Evolutionary conservation across 352 stramenopile genomes (phyloP).

Genomic region (Phytophthora syringae): DNA sequence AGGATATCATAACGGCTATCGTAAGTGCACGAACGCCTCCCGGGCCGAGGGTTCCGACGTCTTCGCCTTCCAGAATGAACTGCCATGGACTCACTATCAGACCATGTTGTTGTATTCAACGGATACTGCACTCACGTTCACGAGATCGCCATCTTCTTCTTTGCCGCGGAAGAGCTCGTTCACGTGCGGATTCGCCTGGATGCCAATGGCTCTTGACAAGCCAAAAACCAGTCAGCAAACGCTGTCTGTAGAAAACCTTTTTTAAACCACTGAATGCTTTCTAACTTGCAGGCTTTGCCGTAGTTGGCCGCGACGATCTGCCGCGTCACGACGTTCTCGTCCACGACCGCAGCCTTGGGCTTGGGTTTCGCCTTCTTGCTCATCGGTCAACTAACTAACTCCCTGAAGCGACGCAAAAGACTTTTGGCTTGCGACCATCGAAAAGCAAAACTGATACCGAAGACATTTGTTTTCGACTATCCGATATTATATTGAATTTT

Average conservation of each 20-base stretch:
- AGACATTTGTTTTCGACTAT: too few species aligned
- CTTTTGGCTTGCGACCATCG: background rate
- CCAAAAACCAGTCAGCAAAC: background rate
- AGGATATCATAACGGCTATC: constrained; percentile 88
- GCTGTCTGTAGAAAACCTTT: background rate
- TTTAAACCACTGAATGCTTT: background rate
- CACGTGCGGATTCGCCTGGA: constrained; percentile 68
- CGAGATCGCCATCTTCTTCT: constrained; percentile 73
- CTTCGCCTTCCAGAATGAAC: constrained; percentile 83
- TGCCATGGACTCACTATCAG: too few species aligned
- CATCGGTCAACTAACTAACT: background rate
- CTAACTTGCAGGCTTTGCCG: constrained; percentile 83
- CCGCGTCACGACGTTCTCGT: constrained; percentile 74
- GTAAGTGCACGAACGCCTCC: constrained; percentile 68
- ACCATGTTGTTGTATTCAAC: background rate
- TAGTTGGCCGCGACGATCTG: constrained; percentile 73
- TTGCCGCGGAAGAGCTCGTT: constrained; percentile 73
- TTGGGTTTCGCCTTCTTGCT: constrained; percentile 37
- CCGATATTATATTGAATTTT: too few species aligned
- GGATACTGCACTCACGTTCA: constrained; percentile 54
- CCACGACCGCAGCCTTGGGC: constrained; percentile 55
- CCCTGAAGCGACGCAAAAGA: constrained; percentile 1
- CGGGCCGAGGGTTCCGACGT: constrained; percentile 61
- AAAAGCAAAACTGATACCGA: too few species aligned
- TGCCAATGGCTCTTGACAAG: constrained; percentile 72